A percentile compares a stretch with the other conserved stretches of the same genome.
Conservation (phyloP, 1,139 yeast genomes). For the Candida tunisiensis region DNA sequence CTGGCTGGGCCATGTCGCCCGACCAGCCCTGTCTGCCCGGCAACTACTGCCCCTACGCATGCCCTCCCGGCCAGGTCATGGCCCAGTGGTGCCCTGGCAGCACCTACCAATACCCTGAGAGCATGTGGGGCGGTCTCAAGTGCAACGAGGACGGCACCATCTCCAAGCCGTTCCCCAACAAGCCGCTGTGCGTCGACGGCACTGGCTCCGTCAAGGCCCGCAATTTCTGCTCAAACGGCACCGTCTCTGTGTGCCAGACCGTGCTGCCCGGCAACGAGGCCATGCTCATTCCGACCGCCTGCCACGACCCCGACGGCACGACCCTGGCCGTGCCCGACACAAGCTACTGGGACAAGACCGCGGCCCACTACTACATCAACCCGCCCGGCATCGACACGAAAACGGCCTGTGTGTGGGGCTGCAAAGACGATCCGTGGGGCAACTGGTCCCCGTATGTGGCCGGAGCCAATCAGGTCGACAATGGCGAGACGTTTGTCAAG, state of each 20-base stretch:
- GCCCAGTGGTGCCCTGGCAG: constrained; percentile 61
- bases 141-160: constrained; percentile 57
- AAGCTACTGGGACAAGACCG: constrained; percentile 40
- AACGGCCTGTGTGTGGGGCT: constrained; percentile 82
- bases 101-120: constrained; percentile 65
- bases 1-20: constrained; percentile 80
- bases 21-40: constrained; percentile 64
- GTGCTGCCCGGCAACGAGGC: constrained; percentile 89
- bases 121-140: constrained; percentile 67
- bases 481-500: constrained; percentile 58
- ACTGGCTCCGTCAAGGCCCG: constrained; percentile 49
- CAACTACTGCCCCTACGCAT: constrained; percentile 74
- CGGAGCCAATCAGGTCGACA: constrained; percentile 63
- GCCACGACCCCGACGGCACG: constrained; percentile 28
- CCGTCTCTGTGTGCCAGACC: constrained; percentile 79
- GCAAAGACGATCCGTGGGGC: constrained; percentile 47
- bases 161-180: constrained; percentile 41
- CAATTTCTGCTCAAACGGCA: constrained; percentile 30
- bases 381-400: constrained; percentile 66
- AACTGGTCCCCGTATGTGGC: constrained; percentile 93
- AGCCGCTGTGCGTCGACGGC: constrained; percentile 54
- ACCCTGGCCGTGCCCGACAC: constrained; percentile 75
- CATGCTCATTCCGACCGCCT: constrained; percentile 74
- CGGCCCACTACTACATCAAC: constrained; percentile 78
- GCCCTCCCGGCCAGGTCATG: constrained; percentile 70